These are phyloP conservation scores for Ceratocystis ficicola DNA, from an alignment of 2,329 filamentous ascomycete species.

Conservation along the genomic window DNA sequence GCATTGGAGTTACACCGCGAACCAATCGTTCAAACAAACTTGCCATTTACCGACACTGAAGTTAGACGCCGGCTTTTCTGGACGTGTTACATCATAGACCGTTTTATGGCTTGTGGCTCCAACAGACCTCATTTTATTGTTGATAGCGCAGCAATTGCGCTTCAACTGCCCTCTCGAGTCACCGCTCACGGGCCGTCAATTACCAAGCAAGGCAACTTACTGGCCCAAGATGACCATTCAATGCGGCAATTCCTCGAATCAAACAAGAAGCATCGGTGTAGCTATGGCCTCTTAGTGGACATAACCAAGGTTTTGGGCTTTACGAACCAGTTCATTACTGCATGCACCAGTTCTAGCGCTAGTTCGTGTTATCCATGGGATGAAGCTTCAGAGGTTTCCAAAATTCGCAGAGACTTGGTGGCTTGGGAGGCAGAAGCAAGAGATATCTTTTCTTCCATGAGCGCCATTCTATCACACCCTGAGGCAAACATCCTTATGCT, in stretches of 20 bases:
- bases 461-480: constrained; percentile 60
- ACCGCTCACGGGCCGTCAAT: constrained; percentile 44
- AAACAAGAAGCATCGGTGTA: constrained; percentile 60
- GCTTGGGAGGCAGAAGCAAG: constrained; percentile 74
- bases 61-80: constrained; percentile 71
- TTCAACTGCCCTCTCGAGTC: constrained; percentile 65
- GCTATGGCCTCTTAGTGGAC: constrained; percentile 70
- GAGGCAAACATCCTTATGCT: constrained; percentile 70
- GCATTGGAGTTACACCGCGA: constrained; percentile 73
- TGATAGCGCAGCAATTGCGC: constrained; percentile 56
- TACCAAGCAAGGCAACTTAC: constrained; percentile 64
- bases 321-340: constrained; percentile 72
- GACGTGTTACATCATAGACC: constrained; percentile 77
- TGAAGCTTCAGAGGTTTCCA: constrained; percentile 69
- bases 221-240: constrained; percentile 55
- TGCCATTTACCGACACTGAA: constrained; percentile 48
- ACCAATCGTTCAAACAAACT: constrained; percentile 41
- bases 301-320: constrained; percentile 71
- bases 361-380: constrained; percentile 90
- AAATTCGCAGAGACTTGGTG: constrained; percentile 74
- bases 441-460: constrained; percentile 64
- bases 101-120: constrained; percentile 71
- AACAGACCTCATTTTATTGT: constrained; percentile 68
- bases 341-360: constrained; percentile 68
- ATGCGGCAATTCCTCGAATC: constrained; percentile 58